A percentile compares a stretch with the other conserved stretches of the same genome.
Conservation (phyloP, 768 basidiomycete genomes). For the Pisolithus tinctorius region DNA sequence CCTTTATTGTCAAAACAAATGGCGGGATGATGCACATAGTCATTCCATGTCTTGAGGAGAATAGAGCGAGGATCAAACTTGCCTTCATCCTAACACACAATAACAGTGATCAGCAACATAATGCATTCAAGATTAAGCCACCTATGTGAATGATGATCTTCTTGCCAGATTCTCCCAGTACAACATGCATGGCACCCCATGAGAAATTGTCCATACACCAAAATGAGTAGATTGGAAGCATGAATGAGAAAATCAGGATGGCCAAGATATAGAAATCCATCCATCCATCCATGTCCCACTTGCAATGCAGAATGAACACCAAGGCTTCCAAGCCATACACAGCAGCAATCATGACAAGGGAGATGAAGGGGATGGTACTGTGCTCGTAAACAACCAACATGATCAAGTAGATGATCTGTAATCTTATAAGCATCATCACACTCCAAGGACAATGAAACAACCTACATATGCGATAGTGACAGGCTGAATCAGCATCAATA, state of each 20-base stretch:
- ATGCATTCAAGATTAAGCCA: conserved; percentile 5
- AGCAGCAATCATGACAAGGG: conserved; percentile 87
- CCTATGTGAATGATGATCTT: conserved; percentile 90
- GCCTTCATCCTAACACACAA: conserved; percentile 73
- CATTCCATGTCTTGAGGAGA: conserved; percentile 94
- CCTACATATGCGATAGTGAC: conserved; percentile 89
- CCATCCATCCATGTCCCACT: conserved; percentile 99
- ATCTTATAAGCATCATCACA: background rate
- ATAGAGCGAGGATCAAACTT: conserved; percentile 93
- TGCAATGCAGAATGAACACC: conserved; percentile 85
- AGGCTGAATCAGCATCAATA: conserved; percentile 80
- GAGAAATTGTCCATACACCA: conserved; percentile 99
- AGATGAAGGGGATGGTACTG: conserved; percentile 68
- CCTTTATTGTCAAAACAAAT: background rate
- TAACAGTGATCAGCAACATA: conserved; percentile 2
- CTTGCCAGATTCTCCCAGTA: conserved; percentile 92
- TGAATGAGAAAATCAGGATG: conserved; percentile 89
- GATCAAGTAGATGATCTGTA: conserved; percentile 80
- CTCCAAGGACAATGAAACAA: conserved; percentile 9
- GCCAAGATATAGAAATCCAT: conserved; percentile 95
- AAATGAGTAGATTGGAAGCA: conserved; percentile 92
- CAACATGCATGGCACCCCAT: conserved; percentile 89
- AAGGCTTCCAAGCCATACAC: conserved; percentile 93
- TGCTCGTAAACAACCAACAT: conserved; percentile 66
- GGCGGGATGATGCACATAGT: conserved; percentile 58